Conservation (phyloP, 176 grass and related monocot genomes). For the Triticum timopheevii region DNA sequence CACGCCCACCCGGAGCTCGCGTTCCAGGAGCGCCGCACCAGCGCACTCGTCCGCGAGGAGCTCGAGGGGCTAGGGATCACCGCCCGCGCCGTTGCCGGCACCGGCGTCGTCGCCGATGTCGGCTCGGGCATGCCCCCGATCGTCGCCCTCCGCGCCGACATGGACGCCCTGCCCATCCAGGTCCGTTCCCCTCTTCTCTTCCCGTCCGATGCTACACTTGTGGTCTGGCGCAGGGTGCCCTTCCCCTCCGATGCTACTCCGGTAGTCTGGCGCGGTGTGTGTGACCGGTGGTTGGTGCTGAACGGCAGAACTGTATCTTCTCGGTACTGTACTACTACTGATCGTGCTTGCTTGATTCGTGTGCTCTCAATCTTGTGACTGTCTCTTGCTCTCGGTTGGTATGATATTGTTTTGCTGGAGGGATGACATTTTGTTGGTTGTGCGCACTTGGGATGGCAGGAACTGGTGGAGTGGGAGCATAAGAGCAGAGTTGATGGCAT, state of each 20-base stretch:
- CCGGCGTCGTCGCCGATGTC: slow-evolving; percentile 69
- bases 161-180: slow-evolving; percentile 92
- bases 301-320: not conserved
- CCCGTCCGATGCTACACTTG: not conserved
- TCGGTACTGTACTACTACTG: not conserved
- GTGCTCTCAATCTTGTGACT: not conserved
- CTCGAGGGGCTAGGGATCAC: slow-evolving; percentile 63
- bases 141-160: slow-evolving; percentile 90
- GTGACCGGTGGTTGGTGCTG: not conserved
- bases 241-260: not conserved
- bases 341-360: not conserved
- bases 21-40: slow-evolving; percentile 77
- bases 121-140: slow-evolving; percentile 66
- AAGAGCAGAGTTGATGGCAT: slow-evolving; percentile 81
- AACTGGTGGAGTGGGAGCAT: slow-evolving; percentile 94
- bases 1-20: slow-evolving; percentile 88
- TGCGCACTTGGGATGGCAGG: slow-evolving; percentile 28
- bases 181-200: slow-evolving; percentile 21
- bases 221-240: not conserved
- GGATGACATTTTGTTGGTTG: not conserved
- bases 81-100: slow-evolving; percentile 51
- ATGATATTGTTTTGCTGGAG: not conserved
- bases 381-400: not conserved
- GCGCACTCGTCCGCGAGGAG: slow-evolving; percentile 70
- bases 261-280: not conserved